Evolutionary conservation across 2,329 filamentous ascomycete species (phyloP).

Genomic region (Periconia digitata): DNA sequence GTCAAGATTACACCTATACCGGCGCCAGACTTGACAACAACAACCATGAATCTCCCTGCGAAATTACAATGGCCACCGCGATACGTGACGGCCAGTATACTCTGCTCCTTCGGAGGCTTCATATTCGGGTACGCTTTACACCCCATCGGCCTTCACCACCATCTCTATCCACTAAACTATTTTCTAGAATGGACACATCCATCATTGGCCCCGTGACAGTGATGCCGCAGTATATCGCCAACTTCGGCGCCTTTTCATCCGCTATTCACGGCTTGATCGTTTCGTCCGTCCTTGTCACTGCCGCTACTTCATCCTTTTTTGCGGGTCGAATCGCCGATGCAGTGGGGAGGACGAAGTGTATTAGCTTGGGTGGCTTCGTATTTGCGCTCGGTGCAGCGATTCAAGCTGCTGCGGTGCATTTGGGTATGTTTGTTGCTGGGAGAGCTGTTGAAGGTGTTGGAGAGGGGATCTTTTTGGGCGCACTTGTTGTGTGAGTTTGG

Average conservation of each 20-base stretch:
- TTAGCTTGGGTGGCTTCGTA: conserved; percentile 54
- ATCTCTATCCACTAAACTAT: neutral
- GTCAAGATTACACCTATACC: too few species aligned
- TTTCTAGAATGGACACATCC: conserved; percentile 50
- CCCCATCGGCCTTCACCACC: too few species aligned
- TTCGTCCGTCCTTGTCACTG: conserved; percentile 60
- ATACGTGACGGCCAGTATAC: conserved; percentile 20
- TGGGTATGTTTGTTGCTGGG: conserved; percentile 59
- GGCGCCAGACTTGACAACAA: neutral
- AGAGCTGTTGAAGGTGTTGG: conserved; percentile 60
- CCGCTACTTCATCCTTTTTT: conserved; percentile 57
- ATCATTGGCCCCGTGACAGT: conserved; percentile 62
- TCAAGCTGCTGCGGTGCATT: conserved; percentile 50
- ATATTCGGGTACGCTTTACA: conserved; percentile 19
- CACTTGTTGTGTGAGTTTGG: conserved; percentile 50
- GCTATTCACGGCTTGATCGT: conserved; percentile 60
- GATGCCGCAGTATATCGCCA: conserved; percentile 55
- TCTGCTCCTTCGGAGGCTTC: conserved; percentile 23
- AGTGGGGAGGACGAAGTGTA: conserved; percentile 53
- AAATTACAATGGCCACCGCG: conserved; percentile 7
- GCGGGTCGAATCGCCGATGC: conserved; percentile 60
- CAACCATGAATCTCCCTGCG: neutral
- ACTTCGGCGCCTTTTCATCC: conserved; percentile 55
- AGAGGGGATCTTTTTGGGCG: conserved; percentile 59
- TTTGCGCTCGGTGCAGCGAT: conserved; percentile 58